Conservation (phyloP, 176 grass and related monocot genomes). For the Hsuehochloa calcarea region DNA sequence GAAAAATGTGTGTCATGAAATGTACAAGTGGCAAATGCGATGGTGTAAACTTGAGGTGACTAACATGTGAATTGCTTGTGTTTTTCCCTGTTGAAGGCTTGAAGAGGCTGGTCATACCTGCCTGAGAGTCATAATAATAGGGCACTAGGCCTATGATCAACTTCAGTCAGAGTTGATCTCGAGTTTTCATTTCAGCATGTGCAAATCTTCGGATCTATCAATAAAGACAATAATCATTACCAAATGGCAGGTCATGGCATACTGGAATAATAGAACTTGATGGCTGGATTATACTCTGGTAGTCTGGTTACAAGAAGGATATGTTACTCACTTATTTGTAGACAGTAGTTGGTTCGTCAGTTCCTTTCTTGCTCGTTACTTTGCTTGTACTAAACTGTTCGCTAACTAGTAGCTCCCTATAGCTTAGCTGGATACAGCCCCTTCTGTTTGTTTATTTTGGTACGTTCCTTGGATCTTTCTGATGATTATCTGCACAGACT, state of each 20-base stretch:
- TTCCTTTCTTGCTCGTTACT: neutral
- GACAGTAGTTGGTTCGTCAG: neutral
- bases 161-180: neutral
- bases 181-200: neutral
- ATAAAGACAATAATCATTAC: neutral
- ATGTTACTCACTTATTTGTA: neutral
- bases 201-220: neutral
- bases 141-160: neutral
- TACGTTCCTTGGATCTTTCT: neutral
- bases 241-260: neutral
- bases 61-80: neutral
- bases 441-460: constrained; percentile 4
- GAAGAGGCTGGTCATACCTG: neutral
- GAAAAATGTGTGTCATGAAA: neutral
- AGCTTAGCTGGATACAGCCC: neutral
- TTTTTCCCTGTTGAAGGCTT: neutral
- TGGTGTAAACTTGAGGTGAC: neutral
- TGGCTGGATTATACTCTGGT: neutral
- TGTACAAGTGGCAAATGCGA: neutral
- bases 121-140: neutral
- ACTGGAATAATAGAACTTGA: neutral
- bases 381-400: neutral
- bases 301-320: neutral
- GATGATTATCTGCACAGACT: neutral
- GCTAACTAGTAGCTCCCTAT: neutral